Evolutionary conservation across 139 green algal species (phyloP).

Genomic region (Chlorella vulgaris): DNA sequence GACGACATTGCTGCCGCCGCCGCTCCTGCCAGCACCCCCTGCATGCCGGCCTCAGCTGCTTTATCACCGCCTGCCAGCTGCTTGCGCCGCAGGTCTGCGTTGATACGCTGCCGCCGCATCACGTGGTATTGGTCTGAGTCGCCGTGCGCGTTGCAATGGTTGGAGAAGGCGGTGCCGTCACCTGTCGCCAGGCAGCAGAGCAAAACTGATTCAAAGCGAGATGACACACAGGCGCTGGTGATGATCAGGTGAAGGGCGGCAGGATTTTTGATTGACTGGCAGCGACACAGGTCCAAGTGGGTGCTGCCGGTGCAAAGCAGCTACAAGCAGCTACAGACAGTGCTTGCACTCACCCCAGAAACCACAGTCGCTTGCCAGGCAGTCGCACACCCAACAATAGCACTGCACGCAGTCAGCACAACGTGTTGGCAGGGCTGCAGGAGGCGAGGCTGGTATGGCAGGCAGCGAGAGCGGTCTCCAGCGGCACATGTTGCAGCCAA

Average conservation of each 20-base stretch:
- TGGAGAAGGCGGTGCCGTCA: neutral
- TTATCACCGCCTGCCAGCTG: neutral
- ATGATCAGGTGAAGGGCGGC: no score
- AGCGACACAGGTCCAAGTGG: no score
- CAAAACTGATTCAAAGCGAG: no score
- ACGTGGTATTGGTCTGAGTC: constrained; percentile 13
- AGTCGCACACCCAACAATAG: constrained; percentile 65
- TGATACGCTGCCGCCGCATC: neutral
- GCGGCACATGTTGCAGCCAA: no score
- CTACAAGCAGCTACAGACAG: no score
- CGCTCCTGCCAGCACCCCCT: no score
- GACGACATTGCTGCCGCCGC: no score
- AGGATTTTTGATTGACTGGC: no score
- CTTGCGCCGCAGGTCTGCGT: neutral
- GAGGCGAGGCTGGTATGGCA: neutral
- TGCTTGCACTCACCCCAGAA: constrained; percentile 49
- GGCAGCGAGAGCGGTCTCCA: neutral
- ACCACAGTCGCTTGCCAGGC: constrained; percentile 39
- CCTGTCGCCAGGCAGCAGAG: neutral
- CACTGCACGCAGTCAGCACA: no score
- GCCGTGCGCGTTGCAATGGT: constrained; percentile 56
- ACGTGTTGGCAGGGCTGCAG: neutral
- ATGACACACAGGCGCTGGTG: no score
- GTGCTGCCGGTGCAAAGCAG: no score
- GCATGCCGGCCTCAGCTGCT: constrained; percentile 20